Conservation (phyloP, 345 rosid genomes). For the Linum tenue region DNA sequence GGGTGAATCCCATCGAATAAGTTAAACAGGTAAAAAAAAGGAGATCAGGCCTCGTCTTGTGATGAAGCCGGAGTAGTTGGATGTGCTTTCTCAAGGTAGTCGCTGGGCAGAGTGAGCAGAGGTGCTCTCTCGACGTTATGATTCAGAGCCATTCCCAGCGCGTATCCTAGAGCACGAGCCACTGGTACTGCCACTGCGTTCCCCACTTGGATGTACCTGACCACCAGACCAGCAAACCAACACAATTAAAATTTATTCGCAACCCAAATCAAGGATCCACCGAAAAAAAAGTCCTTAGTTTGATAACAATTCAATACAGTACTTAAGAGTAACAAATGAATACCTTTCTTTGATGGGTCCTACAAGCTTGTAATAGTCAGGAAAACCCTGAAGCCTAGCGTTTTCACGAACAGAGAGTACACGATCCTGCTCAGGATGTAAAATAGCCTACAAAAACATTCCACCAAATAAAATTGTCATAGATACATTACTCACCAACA, state of each 20-base stretch:
- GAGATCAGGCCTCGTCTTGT: neutral
- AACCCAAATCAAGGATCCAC: neutral
- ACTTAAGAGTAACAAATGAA: neutral
- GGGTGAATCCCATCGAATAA: neutral
- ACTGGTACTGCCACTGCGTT: slow-evolving; percentile 77
- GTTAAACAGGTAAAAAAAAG: neutral
- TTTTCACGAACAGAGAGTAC: slow-evolving; percentile 61
- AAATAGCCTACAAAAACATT: slow-evolving; percentile 31
- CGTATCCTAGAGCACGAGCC: slow-evolving; percentile 55
- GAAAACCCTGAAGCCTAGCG: slow-evolving; percentile 70
- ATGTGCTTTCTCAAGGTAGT: slow-evolving; percentile 19
- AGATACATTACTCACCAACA: no score
- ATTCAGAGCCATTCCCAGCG: slow-evolving; percentile 36
- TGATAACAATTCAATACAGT: neutral
- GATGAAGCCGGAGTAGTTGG: neutral
- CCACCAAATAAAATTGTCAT: neutral
- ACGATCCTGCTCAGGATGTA: slow-evolving; percentile 60
- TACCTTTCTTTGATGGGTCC: slow-evolving; percentile 66
- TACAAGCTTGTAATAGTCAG: slow-evolving; percentile 46
- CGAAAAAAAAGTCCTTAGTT: neutral
- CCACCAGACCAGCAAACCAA: neutral
- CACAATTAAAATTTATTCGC: neutral
- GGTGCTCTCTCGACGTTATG: slow-evolving; percentile 24
- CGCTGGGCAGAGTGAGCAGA: slow-evolving; percentile 25
- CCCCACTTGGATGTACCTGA: slow-evolving; percentile 68